Evolutionary conservation across 139 green algal species (phyloP), one percentile per base, ranked within the genome.

Genomic region (Picochlorum costavermella): DNA sequence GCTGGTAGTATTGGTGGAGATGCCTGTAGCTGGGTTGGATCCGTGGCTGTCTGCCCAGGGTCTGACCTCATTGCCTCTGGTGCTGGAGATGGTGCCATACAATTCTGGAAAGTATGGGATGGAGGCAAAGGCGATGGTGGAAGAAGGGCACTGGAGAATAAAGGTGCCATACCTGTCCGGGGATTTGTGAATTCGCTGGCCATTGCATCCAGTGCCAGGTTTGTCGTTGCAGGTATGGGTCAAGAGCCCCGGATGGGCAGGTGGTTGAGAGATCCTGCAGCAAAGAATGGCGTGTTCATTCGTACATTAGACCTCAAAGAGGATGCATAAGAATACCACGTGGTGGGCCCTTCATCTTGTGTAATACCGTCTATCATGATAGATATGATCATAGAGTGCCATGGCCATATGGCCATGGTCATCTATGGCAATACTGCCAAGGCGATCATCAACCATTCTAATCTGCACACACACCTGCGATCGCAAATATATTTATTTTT

Each of bases 201-300:
- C 11, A 70, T 98, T 4, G 88, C 79, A 3, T 67, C 63, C 30
- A 83, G 67, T 33, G 90, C 80, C 1, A 61, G 66, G 13, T 83
- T 97, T 20, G 36, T 96, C 29, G 67, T 92, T n/a, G 90, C 92
- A 10, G 92, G 83, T 0, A 63, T 94, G 51, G 92, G 92, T 0
- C 85, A 95, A 73, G 92, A 98, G 80, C 92, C 92, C 26, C 71
- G 92, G 58, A 70, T 97, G 57, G 92, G 92, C 20, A 74, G 92
- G 1, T 98, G 92, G 92, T 80, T 69, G 11, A 60, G 81, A 3
- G 86, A 93, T 51, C 29, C 55, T 3, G 31, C 17, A 3, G 88
- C 88, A 0, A 69, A 71, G 6, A 97, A 96, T 64, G 88, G 90
- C 2, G 56, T 98, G n/a, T 59, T 95, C 5, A 49, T 97, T 30